Evolutionary conservation across 345 rosid genomes (phyloP).

Genomic region (Dovyalis caffra): DNA sequence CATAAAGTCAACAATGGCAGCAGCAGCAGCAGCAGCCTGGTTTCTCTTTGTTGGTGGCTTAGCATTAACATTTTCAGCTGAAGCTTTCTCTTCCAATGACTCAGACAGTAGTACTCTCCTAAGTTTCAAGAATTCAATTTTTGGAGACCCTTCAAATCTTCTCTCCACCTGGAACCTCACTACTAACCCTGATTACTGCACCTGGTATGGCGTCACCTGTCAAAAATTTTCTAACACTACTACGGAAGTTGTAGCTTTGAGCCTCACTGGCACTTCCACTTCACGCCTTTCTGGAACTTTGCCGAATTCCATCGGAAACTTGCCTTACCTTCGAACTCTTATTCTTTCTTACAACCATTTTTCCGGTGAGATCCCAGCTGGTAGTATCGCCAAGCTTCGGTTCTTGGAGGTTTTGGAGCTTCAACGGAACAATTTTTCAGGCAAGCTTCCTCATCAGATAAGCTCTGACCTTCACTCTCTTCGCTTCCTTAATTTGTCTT

Average conservation of each 20-base stretch:
- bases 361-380: slow-evolving; percentile 51
- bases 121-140: slow-evolving; percentile 40
- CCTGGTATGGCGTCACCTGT: slow-evolving; percentile 56
- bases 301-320: slow-evolving; percentile 32
- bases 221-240: slow-evolving; percentile 24
- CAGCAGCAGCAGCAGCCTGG: neutral
- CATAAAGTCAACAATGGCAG: neutral
- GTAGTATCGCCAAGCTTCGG: slow-evolving; percentile 33
- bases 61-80: neutral
- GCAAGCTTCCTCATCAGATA: slow-evolving; percentile 44
- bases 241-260: slow-evolving; percentile 29
- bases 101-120: slow-evolving; percentile 34
- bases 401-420: slow-evolving; percentile 49
- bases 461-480: slow-evolving; percentile 31
- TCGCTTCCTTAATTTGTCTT: slow-evolving; percentile 48
- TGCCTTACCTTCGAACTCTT: slow-evolving; percentile 36
- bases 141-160: slow-evolving; percentile 38
- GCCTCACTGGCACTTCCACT: slow-evolving; percentile 14
- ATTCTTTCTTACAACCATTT: slow-evolving; percentile 39
- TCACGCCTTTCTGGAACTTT: slow-evolving; percentile 33
- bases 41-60: slow-evolving; percentile 6
- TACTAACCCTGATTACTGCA: slow-evolving; percentile 27
- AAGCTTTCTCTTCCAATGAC: slow-evolving; percentile 21
- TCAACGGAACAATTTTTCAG: slow-evolving; percentile 62
- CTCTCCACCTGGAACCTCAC: slow-evolving; percentile 45